Conservation (phyloP, 805 yeast species). For the Kodamaea sagamina region DNA sequence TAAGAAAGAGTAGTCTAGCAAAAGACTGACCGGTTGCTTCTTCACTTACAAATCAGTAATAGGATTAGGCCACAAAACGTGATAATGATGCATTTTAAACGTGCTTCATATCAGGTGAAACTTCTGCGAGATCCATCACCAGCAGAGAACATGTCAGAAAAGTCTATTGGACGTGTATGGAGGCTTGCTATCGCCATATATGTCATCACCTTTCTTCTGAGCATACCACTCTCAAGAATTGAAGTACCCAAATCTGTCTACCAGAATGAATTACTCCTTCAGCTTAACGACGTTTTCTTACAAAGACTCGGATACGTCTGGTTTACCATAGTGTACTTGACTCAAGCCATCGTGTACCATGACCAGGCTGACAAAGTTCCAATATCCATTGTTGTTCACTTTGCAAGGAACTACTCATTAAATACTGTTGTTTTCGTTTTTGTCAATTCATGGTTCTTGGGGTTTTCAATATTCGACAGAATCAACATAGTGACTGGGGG, state of each 20-base stretch:
- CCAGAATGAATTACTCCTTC: constrained; percentile 14
- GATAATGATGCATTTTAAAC: too few species aligned
- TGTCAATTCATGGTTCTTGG: constrained; percentile 35
- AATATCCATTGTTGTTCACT: constrained; percentile 5
- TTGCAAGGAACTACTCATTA: constrained; percentile 14
- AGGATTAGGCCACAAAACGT: not conserved
- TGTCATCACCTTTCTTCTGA: constrained; percentile 19
- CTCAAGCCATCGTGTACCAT: constrained; percentile 14
- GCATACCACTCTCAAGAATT: constrained; percentile 25
- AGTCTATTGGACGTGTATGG: too few species aligned
- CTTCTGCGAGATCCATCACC: too few species aligned
- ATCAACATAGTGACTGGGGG: constrained; percentile 37
- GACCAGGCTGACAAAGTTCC: constrained; percentile 9
- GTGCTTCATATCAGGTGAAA: too few species aligned
- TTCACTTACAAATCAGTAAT: not conserved
- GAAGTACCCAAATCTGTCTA: constrained; percentile 18
- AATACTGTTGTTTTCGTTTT: constrained; percentile 15
- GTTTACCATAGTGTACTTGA: constrained; percentile 26
- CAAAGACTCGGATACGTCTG: constrained; percentile 31
- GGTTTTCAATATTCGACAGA: constrained; percentile 35
- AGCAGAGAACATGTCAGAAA: too few species aligned
- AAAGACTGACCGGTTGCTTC: too few species aligned
- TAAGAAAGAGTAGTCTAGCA: not conserved
- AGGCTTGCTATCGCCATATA: not conserved
- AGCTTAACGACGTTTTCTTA: constrained; percentile 26